Conservation (phyloP, 2,329 filamentous ascomycete genomes). For the Curvularia hawaiiensis region DNA sequence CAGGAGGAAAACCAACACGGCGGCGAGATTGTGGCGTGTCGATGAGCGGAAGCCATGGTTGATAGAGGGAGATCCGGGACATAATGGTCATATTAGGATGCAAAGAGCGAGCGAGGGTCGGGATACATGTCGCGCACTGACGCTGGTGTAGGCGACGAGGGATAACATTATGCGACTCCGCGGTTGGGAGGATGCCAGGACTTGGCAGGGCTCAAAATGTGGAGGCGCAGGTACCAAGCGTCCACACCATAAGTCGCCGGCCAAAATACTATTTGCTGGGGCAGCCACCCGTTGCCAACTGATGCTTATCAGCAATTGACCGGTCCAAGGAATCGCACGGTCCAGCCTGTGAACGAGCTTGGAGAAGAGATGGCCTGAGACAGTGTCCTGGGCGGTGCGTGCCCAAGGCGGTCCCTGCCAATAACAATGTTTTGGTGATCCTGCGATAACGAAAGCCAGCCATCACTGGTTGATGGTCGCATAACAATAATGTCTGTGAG, state of each 20-base stretch:
- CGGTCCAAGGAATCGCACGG: neutral
- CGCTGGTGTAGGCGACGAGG: neutral
- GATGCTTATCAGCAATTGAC: neutral
- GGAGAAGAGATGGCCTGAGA: neutral
- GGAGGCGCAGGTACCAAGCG: neutral
- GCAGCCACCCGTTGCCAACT: neutral
- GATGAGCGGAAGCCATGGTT: neutral
- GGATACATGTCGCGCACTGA: neutral
- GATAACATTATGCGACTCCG: neutral
- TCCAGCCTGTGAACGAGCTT: neutral
- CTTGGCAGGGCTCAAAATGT: neutral
- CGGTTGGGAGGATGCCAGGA: neutral
- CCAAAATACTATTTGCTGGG: neutral
- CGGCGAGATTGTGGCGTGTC: conserved; percentile 1
- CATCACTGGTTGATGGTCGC: neutral
- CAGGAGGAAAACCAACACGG: neutral
- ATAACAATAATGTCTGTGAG: neutral
- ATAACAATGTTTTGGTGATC: neutral
- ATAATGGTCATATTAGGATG: conserved; percentile 15
- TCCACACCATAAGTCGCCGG: neutral
- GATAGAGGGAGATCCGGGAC: conserved; percentile 9
- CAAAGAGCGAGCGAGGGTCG: conserved; percentile 10
- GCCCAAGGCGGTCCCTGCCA: neutral
- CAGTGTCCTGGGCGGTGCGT: neutral
- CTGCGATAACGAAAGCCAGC: neutral